Evolutionary conservation across 2,329 filamentous ascomycete genomes (phyloP).

Genomic region (Helminthosporium solani): DNA sequence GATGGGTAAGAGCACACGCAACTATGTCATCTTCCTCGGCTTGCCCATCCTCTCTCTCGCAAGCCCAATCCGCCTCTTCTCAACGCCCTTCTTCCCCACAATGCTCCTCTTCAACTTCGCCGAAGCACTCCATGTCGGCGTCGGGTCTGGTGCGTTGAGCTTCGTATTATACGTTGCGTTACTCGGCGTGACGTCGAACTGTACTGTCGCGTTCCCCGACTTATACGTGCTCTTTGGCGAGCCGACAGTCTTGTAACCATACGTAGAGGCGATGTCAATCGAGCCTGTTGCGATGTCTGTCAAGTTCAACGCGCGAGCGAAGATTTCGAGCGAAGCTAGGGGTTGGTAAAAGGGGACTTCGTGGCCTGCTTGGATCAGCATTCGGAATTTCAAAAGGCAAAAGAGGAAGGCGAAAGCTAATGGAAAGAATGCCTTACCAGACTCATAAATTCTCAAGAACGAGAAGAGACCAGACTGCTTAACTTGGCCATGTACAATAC

Average conservation of each 20-base stretch:
- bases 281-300: constrained; percentile 54
- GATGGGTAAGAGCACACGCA: no score
- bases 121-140: constrained; percentile 28
- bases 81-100: background rate
- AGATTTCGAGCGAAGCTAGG: constrained; percentile 51
- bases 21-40: background rate
- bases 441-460: constrained; percentile 54
- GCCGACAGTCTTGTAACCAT: constrained; percentile 37
- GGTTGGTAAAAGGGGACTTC: constrained; percentile 59
- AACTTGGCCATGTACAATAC: constrained; percentile 55
- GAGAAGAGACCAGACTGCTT: constrained; percentile 54
- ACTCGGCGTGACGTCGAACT: constrained; percentile 44
- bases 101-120: constrained; percentile 12
- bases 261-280: constrained; percentile 13
- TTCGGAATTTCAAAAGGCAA: background rate
- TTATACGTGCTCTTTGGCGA: constrained; percentile 41
- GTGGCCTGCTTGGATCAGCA: constrained; percentile 24
- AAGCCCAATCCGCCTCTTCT: constrained; percentile 21
- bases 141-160: constrained; percentile 45
- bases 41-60: constrained; percentile 16
- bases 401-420: background rate
- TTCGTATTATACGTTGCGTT: constrained; percentile 53
- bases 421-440: constrained; percentile 25
- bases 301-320: constrained; percentile 51
- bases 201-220: constrained; percentile 50